Percentiles rank a stretch among this genome's conserved stretches.
phyloP scores from a whole-genome alignment of 139 green algal species.

The Closterium sp. region DNA sequence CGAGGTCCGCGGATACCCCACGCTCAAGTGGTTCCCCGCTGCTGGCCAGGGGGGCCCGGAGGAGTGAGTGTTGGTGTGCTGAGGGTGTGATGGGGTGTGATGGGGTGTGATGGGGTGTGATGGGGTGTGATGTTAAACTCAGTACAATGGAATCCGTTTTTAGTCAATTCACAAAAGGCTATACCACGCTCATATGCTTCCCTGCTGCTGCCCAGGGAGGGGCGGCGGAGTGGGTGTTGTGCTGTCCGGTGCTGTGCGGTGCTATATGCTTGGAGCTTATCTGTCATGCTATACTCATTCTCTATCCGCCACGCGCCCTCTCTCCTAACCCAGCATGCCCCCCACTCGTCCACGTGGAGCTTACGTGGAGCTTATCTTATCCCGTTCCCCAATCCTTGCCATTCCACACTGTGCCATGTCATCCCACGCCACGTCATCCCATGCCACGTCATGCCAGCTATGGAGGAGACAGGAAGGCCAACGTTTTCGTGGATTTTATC shows the following conservation, averaged over 20 bases:
- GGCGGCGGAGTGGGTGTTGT: no score
- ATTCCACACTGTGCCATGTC: neutral
- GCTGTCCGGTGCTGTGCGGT: neutral
- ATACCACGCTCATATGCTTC: no score
- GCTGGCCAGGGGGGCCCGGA: neutral
- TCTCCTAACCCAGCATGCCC: no score
- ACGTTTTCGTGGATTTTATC: neutral
- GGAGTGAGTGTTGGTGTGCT: neutral
- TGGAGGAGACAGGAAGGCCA: neutral
- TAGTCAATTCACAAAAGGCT: no score
- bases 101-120: no score
- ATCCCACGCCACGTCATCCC: neutral
- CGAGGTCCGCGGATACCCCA: slow-evolving; percentile 42
- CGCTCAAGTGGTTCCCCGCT: slow-evolving; percentile 44
- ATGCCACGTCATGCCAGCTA: neutral
- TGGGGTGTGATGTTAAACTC: no score
- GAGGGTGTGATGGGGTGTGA: neutral
- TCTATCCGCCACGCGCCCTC: neutral
- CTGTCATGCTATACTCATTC: no score
- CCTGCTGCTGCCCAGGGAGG: no score
- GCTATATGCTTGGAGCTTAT: neutral
- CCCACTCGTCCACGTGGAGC: no score
- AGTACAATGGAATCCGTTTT: no score
- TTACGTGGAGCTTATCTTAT: neutral
- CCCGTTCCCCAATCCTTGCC: neutral